A percentile compares a stretch with the other conserved stretches of the same genome.
Conservation (phyloP, 1,284 basidiomycete genomes). For the Waitea zeae region DNA sequence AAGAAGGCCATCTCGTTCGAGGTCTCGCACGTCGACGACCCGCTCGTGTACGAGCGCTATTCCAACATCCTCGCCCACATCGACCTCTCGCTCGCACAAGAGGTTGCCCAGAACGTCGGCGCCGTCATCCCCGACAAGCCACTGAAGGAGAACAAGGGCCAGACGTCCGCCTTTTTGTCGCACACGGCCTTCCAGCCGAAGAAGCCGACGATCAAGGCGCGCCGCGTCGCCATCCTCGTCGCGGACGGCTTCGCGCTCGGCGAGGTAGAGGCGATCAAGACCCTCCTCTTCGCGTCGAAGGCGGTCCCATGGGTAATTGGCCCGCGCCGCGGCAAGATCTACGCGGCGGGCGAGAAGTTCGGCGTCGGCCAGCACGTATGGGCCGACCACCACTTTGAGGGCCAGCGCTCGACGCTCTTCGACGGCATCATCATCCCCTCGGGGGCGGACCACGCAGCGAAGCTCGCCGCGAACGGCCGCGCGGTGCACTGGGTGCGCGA, state of each 20-base stretch:
- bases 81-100: constrained; percentile 48
- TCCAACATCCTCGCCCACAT: constrained; percentile 51
- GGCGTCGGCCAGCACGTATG: constrained; percentile 20
- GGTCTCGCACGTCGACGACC: constrained; percentile 63
- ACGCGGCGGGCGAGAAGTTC: constrained; percentile 21
- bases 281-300: constrained; percentile 29
- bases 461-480: constrained; percentile 35
- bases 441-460: constrained; percentile 37
- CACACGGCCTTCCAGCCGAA: constrained; percentile 41
- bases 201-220: constrained; percentile 43
- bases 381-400: constrained; percentile 59
- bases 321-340: constrained; percentile 42
- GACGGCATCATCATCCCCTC: constrained; percentile 64
- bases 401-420: constrained; percentile 64
- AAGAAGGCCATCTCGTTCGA: constrained; percentile 58
- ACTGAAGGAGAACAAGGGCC: constrained; percentile 34
- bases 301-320: constrained; percentile 55
- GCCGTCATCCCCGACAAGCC: constrained; percentile 33
- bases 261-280: constrained; percentile 39
- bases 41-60: constrained; percentile 47
- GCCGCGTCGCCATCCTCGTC: constrained; percentile 59
- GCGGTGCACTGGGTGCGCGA: constrained; percentile 58
- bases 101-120: constrained; percentile 47
- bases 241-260: constrained; percentile 53
- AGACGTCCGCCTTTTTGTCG: constrained; percentile 38